A percentile compares a stretch with the other conserved stretches of the same genome.
phyloP scores from a whole-genome alignment of 1,139 yeast genomes.

The Blastobotrys arbuscula region DNA sequence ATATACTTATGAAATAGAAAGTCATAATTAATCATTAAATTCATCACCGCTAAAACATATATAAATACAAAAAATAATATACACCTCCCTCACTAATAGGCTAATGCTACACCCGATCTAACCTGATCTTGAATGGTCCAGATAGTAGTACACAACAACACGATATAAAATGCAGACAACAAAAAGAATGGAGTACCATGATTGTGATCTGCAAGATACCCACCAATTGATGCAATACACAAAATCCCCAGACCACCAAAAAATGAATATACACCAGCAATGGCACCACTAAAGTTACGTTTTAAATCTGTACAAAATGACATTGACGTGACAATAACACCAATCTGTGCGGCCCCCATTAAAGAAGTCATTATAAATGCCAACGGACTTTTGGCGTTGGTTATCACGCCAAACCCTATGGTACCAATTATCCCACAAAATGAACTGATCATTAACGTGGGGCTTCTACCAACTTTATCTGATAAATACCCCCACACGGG shows the following conservation, averaged over 20 bases:
- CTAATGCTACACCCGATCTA: neutral
- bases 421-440: constrained; percentile 38
- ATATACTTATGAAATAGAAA: no score
- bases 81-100: no score
- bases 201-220: constrained; percentile 53
- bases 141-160: constrained; percentile 7
- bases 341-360: constrained; percentile 51
- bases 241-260: constrained; percentile 68
- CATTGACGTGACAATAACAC: constrained; percentile 51
- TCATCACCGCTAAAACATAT: no score
- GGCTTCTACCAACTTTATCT: constrained; percentile 45
- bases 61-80: no score
- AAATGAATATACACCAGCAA: constrained; percentile 63
- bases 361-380: constrained; percentile 37
- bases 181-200: constrained; percentile 55
- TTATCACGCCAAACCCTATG: constrained; percentile 33
- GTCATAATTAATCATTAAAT: no score
- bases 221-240: constrained; percentile 55
- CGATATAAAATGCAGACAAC: constrained; percentile 43
- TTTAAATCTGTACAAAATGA: constrained; percentile 41
- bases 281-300: constrained; percentile 49
- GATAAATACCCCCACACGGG: constrained; percentile 59
- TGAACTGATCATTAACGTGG: constrained; percentile 36
- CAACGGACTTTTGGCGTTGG: constrained; percentile 33
- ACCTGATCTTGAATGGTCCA: constrained; percentile 3